These are phyloP conservation scores for Lasiodiplodia citricola DNA, from an alignment of 2,329 filamentous ascomycete genomes.

Conservation along the genomic window DNA sequence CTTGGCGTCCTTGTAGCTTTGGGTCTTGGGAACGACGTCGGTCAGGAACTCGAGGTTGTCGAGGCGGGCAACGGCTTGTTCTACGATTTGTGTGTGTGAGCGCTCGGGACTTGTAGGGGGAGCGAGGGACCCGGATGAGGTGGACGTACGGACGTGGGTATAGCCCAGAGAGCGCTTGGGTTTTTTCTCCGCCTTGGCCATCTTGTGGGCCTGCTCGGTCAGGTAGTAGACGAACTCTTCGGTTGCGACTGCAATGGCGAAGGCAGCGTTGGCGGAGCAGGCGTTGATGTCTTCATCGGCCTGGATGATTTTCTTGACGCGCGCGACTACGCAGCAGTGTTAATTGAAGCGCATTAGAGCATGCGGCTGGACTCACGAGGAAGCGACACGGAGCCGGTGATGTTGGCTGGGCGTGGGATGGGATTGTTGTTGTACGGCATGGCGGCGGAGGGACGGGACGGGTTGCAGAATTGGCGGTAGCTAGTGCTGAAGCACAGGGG, in stretches of 20 bases:
- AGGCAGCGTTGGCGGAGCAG: conserved; percentile 92
- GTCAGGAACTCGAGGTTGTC: conserved; percentile 95
- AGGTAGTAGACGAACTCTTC: conserved; percentile 97
- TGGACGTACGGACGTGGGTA: conserved; percentile 77
- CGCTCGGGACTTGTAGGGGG: conserved; percentile 12
- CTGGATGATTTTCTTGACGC: conserved; percentile 94
- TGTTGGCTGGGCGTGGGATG: conserved; percentile 79
- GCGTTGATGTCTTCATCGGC: conserved; percentile 83
- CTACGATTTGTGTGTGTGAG: conserved; percentile 49
- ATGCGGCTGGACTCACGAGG: conserved; percentile 67
- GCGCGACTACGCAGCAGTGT: conserved; percentile 67
- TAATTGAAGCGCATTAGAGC: neutral
- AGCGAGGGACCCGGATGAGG: neutral
- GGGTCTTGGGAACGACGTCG: conserved; percentile 87
- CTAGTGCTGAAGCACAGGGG: neutral
- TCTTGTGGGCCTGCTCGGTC: conserved; percentile 80
- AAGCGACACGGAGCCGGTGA: conserved; percentile 82
- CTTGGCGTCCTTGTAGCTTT: conserved; percentile 80
- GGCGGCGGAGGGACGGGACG: conserved; percentile 27
- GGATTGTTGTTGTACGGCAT: conserved; percentile 94
- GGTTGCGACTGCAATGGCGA: conserved; percentile 89
- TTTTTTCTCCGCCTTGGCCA: conserved; percentile 89
- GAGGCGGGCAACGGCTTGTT: conserved; percentile 81
- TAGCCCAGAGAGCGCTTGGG: conserved; percentile 95
- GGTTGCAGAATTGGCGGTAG: neutral